These are phyloP conservation scores for Oleoguttula mirabilis DNA, from an alignment of 495 filamentous ascomycete genomes.

Conservation along the genomic window DNA sequence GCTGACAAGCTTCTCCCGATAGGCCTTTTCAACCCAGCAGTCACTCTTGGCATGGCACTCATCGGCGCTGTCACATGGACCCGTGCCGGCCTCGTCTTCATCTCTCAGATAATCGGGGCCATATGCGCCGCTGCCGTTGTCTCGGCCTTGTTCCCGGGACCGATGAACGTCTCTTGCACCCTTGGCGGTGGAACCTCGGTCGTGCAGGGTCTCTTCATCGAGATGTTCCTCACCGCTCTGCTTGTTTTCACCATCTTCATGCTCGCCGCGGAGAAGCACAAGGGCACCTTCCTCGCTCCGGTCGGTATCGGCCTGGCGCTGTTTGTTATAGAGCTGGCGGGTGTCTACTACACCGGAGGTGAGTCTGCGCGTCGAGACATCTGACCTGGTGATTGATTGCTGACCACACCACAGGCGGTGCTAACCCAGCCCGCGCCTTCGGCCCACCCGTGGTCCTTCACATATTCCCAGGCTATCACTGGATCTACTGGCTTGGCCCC, in stretches of 20 bases:
- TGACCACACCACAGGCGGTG: too few species aligned
- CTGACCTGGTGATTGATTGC: too few species aligned
- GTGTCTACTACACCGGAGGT: constrained; percentile 20
- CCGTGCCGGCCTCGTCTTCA: constrained; percentile 39
- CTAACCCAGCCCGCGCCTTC: constrained; percentile 26
- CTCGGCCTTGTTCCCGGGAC: constrained; percentile 39
- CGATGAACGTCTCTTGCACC: constrained; percentile 36
- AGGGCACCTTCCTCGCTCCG: constrained; percentile 40
- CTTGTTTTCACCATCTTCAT: constrained; percentile 47
- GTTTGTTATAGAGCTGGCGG: constrained; percentile 39
- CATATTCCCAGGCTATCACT: constrained; percentile 22
- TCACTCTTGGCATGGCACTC: constrained; percentile 43
- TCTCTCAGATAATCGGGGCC: constrained; percentile 45
- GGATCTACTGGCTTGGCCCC: constrained; percentile 30
- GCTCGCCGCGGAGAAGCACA: constrained; percentile 46
- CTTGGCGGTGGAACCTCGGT: constrained; percentile 33
- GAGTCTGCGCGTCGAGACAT: constrained; percentile 1
- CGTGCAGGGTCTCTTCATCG: constrained; percentile 43
- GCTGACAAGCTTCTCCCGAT: background rate
- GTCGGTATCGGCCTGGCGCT: constrained; percentile 41
- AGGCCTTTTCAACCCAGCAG: constrained; percentile 26
- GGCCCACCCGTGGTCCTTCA: constrained; percentile 21
- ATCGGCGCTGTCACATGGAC: constrained; percentile 42
- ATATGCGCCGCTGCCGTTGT: constrained; percentile 46
- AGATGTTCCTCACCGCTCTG: constrained; percentile 41